phyloP scores from a whole-genome alignment of 805 yeast genomes.

The Candida argentea region DNA sequence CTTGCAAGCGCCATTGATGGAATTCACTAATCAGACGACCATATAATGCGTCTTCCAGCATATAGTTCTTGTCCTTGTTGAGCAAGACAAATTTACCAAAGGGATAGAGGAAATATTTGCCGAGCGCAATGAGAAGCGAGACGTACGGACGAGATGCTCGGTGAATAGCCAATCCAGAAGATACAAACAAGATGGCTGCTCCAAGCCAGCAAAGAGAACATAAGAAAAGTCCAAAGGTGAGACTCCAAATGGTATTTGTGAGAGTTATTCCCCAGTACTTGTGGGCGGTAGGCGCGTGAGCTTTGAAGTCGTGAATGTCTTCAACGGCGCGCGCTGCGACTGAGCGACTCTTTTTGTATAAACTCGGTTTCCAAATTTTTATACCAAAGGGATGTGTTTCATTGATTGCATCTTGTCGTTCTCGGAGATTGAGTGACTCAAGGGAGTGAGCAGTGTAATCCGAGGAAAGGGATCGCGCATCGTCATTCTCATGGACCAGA shows the following conservation, averaged over 20 bases:
- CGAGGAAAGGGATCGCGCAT: conserved; percentile 17
- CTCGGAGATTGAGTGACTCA: conserved; percentile 82
- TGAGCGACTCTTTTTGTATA: conserved; percentile 85
- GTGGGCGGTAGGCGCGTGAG: conserved; percentile 32
- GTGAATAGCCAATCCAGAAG: conserved; percentile 32
- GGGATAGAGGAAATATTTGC: conserved; percentile 68
- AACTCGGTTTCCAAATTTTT: conserved; percentile 96
- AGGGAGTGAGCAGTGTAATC: conserved; percentile 36
- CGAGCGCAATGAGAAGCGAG: conserved; percentile 47
- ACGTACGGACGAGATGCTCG: conserved; percentile 54
- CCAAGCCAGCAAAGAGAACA: conserved; percentile 42
- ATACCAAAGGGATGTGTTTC: conserved; percentile 97
- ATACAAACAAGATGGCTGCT: conserved; percentile 34
- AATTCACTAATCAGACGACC: conserved; percentile 82
- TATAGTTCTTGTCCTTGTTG: conserved; percentile 67
- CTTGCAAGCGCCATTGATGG: conserved; percentile 75
- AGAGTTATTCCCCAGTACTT: conserved; percentile 54
- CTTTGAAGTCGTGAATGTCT: conserved; percentile 75
- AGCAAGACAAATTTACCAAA: conserved; percentile 85
- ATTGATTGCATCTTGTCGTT: conserved; percentile 93
- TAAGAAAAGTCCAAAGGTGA: conserved; percentile 60
- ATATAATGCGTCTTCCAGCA: conserved; percentile 79
- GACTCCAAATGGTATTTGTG: conserved; percentile 66
- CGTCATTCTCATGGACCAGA: conserved; percentile 8
- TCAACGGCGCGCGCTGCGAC: conserved; percentile 87